Conservation (phyloP, 768 basidiomycete genomes). For the Scleroderma bovista region DNA sequence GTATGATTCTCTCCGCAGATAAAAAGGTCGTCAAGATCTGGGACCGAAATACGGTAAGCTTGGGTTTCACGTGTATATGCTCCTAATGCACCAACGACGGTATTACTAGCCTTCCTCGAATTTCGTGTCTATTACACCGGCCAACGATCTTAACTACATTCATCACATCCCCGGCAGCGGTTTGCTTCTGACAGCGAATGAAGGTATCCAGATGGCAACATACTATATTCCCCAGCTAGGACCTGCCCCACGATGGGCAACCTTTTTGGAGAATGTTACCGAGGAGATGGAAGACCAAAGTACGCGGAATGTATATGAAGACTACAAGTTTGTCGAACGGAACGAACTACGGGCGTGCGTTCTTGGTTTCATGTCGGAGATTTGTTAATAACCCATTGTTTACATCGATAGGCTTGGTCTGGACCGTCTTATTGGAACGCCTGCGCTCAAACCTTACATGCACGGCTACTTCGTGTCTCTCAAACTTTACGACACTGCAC, state of each 20-base stretch:
- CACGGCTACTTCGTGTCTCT: conserved; percentile 98
- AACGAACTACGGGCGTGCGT: conserved; percentile 77
- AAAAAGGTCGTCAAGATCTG: conserved; percentile 98
- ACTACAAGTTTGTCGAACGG: conserved; percentile 95
- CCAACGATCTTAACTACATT: conserved; percentile 83
- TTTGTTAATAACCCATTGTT: background rate
- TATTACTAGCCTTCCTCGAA: conserved; percentile 69
- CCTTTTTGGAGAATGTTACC: conserved; percentile 97
- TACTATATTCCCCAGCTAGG: conserved; percentile 97
- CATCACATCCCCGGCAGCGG: conserved; percentile 89
- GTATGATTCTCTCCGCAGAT: conserved; percentile 88
- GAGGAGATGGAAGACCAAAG: conserved; percentile 96
- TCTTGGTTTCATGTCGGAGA: conserved; percentile 1
- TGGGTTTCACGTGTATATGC: conserved; percentile 5
- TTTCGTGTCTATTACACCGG: conserved; percentile 89
- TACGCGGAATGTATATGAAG: conserved; percentile 78
- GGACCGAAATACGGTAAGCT: conserved; percentile 74
- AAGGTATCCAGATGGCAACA: conserved; percentile 92
- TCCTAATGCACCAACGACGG: conserved; percentile 1
- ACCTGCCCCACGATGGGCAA: conserved; percentile 94
- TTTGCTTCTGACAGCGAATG: conserved; percentile 87
- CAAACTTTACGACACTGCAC: conserved; percentile 92
- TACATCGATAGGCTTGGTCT: conserved; percentile 67
- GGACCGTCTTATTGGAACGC: conserved; percentile 91
- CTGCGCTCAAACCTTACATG: conserved; percentile 98